Evolutionary conservation across 495 filamentous ascomycete genomes (phyloP), one percentile per base, ranked within the genome.

Genomic region (Talaromyces trachyspermus): DNA sequence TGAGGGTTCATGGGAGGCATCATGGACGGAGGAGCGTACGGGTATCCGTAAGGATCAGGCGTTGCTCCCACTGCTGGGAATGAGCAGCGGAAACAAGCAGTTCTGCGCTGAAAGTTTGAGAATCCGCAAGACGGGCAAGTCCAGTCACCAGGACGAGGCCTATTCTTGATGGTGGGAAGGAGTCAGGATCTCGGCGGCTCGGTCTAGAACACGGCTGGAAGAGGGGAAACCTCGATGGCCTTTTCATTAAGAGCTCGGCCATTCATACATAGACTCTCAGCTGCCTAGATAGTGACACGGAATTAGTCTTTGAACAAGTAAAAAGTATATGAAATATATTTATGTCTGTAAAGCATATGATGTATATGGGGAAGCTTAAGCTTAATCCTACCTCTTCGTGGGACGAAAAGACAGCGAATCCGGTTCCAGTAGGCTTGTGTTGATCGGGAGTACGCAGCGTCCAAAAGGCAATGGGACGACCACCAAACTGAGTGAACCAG

Each of bases 151-250:
- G 92, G 92, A 38, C 92, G 85, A 45, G 92, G 92, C 17, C 92
- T 81, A 64, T 98, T 98, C 78, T 98, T 98, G 89, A 95, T 0
- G 92, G 92, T 5, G 92, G 92, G 73, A 98, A 98, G 91, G 89
- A 0, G 89, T 95, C 24, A 98, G 76, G 49, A 96, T 95, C 59
- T 95, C 90, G 25, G 89, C 85, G 27, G 92, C 92, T 45, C 92
- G 84, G 62, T 98, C 92, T 46, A 98, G 80, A 33, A 97, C 92
- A 12, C 92, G 81, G 65, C 86, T 89, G n/a, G 87, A 94, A 11
- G 88, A 95, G 2, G 92, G 14, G 92, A 95, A 27, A 98, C 92
- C 60, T 98, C 92, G 57, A 98, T 96, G 42, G 92, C 92, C 70
- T 96, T 97, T 62, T 98, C 92, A 56, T 96, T 98, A 41, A 98